A percentile compares a stretch with the other conserved stretches of the same genome.
phyloP scores from a whole-genome alignment of 768 basidiomycete genomes.

The Tricholomella constricta region DNA sequence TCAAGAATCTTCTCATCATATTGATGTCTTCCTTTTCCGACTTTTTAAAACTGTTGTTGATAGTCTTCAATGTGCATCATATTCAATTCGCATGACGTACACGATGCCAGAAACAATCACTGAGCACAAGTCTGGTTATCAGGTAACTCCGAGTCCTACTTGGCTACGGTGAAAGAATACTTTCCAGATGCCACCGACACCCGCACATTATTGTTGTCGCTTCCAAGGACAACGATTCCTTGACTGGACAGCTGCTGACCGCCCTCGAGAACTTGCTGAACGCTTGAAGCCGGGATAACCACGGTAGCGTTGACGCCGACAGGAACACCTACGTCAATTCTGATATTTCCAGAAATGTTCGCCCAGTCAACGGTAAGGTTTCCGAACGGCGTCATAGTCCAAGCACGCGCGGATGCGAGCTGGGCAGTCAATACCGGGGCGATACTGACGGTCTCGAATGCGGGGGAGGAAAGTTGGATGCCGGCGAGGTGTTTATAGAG shows the following conservation, averaged over 20 bases:
- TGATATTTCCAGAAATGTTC: conserved; percentile 12
- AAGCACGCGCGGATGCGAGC: conserved; percentile 24
- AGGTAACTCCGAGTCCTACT: too few species aligned
- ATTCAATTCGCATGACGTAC: too few species aligned
- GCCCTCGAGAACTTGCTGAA: conserved; percentile 10
- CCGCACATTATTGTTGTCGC: neutral
- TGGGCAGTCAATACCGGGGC: conserved; percentile 20
- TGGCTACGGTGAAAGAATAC: conserved; percentile 17
- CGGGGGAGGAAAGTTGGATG: conserved; percentile 24
- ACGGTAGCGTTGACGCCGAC: conserved; percentile 27
- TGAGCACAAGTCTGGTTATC: too few species aligned
- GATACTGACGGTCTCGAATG: conserved; percentile 27
- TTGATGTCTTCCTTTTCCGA: neutral
- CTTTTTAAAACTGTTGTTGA: neutral
- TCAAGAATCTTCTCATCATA: neutral
- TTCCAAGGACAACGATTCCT: conserved; percentile 1
- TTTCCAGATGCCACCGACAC: conserved; percentile 18
- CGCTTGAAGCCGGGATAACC: conserved; percentile 7
- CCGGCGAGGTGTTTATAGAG: conserved; percentile 30
- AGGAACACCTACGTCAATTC: conserved; percentile 22
- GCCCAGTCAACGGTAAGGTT: conserved; percentile 27
- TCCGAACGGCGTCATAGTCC: conserved; percentile 30
- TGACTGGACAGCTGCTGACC: conserved; percentile 10
- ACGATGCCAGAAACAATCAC: too few species aligned
- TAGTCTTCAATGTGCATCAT: neutral